These are phyloP conservation scores for Aspergillus japonicus DNA, from an alignment of 2,329 filamentous ascomycete species.

Conservation along the genomic window DNA sequence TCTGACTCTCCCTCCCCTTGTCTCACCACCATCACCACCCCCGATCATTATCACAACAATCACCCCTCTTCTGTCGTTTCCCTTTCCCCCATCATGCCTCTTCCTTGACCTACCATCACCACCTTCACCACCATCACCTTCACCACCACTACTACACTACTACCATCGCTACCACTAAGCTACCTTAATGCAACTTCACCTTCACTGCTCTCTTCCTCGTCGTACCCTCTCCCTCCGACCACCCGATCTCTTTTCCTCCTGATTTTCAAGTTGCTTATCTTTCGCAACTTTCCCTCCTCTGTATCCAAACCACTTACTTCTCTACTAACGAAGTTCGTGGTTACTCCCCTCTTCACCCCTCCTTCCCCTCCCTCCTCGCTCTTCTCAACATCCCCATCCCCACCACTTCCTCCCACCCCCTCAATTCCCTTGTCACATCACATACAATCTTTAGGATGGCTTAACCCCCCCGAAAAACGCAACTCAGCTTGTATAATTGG, in stretches of 20 bases:
- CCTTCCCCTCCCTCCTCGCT: neutral
- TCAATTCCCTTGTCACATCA: neutral
- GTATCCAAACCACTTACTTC: neutral
- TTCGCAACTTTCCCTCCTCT: slow-evolving; percentile 3
- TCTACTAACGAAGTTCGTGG: neutral
- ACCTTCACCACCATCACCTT: neutral
- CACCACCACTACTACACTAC: neutral
- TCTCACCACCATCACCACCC: neutral
- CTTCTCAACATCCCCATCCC: neutral
- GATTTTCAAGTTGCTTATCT: slow-evolving; percentile 2
- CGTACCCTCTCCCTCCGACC: neutral
- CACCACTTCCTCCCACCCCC: neutral
- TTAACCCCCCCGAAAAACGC: neutral
- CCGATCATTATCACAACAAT: neutral
- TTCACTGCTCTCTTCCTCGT: neutral
- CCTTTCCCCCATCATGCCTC: slow-evolving; percentile 5
- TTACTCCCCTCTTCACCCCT: neutral
- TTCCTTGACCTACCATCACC: slow-evolving; percentile 1
- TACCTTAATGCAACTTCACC: slow-evolving; percentile 1
- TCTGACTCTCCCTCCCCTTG: neutral
- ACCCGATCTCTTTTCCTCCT: neutral
- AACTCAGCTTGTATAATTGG: slow-evolving; percentile 9
- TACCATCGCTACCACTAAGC: neutral
- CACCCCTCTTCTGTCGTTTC: slow-evolving; percentile 5
- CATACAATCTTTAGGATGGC: neutral